These are phyloP conservation scores for Penicillium ochrochloron DNA, from an alignment of 495 filamentous ascomycete genomes.

Conservation along the genomic window DNA sequence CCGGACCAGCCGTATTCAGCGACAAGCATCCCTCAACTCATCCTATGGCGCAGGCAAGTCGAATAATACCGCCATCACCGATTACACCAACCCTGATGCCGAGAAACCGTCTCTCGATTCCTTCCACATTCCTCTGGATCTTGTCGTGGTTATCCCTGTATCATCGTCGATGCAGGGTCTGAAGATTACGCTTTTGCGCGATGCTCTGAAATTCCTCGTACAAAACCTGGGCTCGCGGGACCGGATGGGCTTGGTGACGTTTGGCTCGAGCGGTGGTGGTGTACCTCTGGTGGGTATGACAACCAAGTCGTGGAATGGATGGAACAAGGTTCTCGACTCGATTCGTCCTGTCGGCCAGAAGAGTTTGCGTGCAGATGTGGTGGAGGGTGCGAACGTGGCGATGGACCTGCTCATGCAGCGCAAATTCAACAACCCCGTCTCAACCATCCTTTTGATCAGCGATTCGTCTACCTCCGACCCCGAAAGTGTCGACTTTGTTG, in stretches of 20 bases:
- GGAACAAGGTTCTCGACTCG: slow-evolving; percentile 83
- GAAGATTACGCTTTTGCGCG: slow-evolving; percentile 95
- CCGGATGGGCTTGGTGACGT: slow-evolving; percentile 96
- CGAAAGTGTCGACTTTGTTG: slow-evolving; percentile 97
- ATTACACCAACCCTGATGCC: slow-evolving; percentile 68
- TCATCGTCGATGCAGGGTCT: slow-evolving; percentile 99
- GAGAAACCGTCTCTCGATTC: slow-evolving; percentile 61
- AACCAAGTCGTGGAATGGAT: slow-evolving; percentile 89
- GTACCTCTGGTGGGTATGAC: slow-evolving; percentile 98
- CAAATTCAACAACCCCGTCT: slow-evolving; percentile 94
- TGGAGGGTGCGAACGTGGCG: slow-evolving; percentile 96
- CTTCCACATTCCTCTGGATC: slow-evolving; percentile 89
- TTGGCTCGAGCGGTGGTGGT: slow-evolving; percentile 91
- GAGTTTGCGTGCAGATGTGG: slow-evolving; percentile 93
- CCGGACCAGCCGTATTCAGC: slow-evolving; percentile 67
- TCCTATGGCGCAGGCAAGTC: slow-evolving; percentile 71
- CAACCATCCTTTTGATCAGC: slow-evolving; percentile 96
- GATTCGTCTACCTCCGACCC: slow-evolving; percentile 97
- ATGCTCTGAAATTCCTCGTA: slow-evolving; percentile 92
- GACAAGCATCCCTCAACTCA: slow-evolving; percentile 86
- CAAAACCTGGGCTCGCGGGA: slow-evolving; percentile 90
- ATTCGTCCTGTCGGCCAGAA: slow-evolving; percentile 96
- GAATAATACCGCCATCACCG: slow-evolving; percentile 51
- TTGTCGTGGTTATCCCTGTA: slow-evolving; percentile 96
- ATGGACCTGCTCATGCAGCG: slow-evolving; percentile 99